Conservation (phyloP, 2,329 filamentous ascomycete genomes). For the Nannizziopsis barbatae region DNA sequence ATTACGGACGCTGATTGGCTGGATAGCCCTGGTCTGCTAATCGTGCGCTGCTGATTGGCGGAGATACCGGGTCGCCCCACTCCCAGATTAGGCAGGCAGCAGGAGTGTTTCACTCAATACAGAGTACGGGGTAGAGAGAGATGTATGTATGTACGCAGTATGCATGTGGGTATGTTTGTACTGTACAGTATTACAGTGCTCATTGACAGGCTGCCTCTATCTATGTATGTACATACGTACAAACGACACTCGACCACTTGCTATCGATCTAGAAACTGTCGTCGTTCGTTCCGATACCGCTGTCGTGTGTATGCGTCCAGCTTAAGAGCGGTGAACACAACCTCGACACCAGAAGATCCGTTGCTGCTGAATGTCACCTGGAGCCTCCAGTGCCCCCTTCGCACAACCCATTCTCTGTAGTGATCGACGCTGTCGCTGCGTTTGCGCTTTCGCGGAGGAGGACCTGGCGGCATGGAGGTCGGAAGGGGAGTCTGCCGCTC, state of each 20-base stretch:
- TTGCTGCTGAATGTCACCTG: slow-evolving; percentile 45
- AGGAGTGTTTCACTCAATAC: no score
- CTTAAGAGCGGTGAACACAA: slow-evolving; percentile 63
- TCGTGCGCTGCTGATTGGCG: background rate
- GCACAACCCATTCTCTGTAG: slow-evolving; percentile 49
- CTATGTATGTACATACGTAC: no score
- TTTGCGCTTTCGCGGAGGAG: slow-evolving; percentile 28
- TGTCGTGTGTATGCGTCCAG: slow-evolving; percentile 61
- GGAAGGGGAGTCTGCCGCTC: background rate
- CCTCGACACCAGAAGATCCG: slow-evolving; percentile 45
- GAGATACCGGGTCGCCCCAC: no score
- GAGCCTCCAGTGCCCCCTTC: slow-evolving; percentile 60
- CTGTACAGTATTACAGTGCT: background rate
- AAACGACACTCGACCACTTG: background rate
- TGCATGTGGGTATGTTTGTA: no score
- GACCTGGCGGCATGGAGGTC: background rate
- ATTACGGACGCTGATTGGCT: background rate
- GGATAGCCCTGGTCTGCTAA: background rate
- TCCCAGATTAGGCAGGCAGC: no score
- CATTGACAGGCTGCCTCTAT: no score
- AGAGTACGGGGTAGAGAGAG: background rate
- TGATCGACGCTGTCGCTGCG: slow-evolving; percentile 37
- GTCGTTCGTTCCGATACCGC: slow-evolving; percentile 52
- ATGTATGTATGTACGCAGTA: no score
- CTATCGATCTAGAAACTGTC: slow-evolving; percentile 47